Evolutionary conservation across 2,329 filamentous ascomycete genomes (phyloP).

Genomic region (Aureobasidium sp.): DNA sequence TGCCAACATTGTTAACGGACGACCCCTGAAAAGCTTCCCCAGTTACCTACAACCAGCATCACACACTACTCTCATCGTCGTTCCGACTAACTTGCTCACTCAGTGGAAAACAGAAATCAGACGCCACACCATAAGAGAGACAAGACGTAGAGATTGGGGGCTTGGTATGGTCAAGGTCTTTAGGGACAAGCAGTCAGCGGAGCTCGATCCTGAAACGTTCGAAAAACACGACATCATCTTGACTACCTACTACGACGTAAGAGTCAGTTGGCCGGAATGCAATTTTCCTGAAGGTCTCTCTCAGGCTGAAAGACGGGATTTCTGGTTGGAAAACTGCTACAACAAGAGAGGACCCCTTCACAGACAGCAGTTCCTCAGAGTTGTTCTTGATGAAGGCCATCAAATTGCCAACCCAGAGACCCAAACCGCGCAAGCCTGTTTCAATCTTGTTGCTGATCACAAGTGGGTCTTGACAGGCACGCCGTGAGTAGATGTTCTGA

Average conservation of each 20-base stretch:
- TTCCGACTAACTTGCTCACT: slow-evolving; percentile 28
- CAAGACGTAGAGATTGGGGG: not conserved
- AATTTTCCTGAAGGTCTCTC: not conserved
- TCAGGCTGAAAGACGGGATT: slow-evolving; percentile 32
- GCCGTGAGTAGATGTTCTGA: slow-evolving; percentile 20
- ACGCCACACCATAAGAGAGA: slow-evolving; percentile 19
- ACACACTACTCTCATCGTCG: slow-evolving; percentile 39
- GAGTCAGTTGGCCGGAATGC: slow-evolving; percentile 27
- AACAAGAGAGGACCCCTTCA: slow-evolving; percentile 34
- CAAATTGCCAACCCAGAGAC: slow-evolving; percentile 45
- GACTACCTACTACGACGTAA: slow-evolving; percentile 39
- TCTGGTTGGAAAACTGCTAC: slow-evolving; percentile 29
- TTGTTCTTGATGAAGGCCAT: slow-evolving; percentile 54
- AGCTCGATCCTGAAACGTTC: not conserved
- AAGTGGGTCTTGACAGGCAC: slow-evolving; percentile 41
- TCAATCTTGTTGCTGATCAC: slow-evolving; percentile 33
- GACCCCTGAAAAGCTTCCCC: slow-evolving; percentile 15
- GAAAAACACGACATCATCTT: slow-evolving; percentile 27
- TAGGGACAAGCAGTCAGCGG: not conserved
- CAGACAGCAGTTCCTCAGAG: slow-evolving; percentile 39
- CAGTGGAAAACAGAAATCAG: slow-evolving; percentile 34
- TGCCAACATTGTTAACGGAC: slow-evolving; percentile 40
- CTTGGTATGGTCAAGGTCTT: slow-evolving; percentile 19
- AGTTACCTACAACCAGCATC: not conserved
- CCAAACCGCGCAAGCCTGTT: slow-evolving; percentile 40